Conservation (phyloP, 257 asterid genomes). For the Forsythia viridissima region DNA sequence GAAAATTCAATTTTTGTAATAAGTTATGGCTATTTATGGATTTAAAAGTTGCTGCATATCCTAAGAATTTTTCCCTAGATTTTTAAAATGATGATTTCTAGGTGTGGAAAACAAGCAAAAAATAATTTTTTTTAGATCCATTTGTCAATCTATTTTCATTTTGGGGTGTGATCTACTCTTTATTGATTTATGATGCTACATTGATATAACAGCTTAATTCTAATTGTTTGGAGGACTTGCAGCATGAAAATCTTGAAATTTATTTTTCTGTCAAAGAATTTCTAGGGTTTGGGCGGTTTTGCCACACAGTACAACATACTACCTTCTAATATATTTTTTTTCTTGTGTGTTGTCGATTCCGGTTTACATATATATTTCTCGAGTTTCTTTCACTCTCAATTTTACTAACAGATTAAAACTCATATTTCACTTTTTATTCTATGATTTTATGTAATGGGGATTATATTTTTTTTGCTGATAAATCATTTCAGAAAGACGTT, state of each 20-base stretch:
- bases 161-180: not conserved
- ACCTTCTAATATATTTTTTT: not conserved
- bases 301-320: not conserved
- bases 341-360: not conserved
- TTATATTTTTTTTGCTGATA: not conserved
- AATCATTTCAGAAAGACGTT: slow-evolving; percentile 44
- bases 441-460: not conserved
- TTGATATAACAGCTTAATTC: not conserved
- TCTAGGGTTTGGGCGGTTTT: not conserved
- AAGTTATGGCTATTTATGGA: not conserved
- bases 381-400: no score
- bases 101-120: not conserved
- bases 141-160: not conserved
- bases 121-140: not conserved
- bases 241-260: not conserved
- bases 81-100: not conserved
- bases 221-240: not conserved
- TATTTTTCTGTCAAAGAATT: not conserved
- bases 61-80: not conserved
- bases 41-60: not conserved
- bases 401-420: no score
- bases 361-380: not conserved
- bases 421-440: no score
- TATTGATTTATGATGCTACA: not conserved
- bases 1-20: not conserved